These are phyloP conservation scores for Aureobasidium lini DNA, from an alignment of 2,329 filamentous ascomycete species.

Conservation along the genomic window DNA sequence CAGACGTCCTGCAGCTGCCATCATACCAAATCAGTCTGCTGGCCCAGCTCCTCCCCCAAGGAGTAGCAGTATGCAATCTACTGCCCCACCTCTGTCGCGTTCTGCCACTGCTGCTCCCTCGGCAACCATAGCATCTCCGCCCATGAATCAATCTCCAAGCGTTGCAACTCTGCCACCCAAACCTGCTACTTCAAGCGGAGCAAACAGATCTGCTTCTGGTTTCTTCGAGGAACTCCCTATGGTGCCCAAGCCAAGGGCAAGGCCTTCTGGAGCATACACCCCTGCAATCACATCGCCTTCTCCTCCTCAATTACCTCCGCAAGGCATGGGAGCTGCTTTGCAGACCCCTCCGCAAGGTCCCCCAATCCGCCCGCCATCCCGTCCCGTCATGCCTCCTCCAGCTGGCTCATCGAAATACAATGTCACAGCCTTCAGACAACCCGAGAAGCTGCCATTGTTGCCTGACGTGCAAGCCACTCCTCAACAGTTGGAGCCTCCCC, in stretches of 20 bases:
- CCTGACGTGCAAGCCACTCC: conserved; percentile 30
- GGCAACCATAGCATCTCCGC: conserved; percentile 31
- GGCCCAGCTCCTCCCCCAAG: conserved; percentile 49
- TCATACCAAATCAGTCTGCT: conserved; percentile 28
- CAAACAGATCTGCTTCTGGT: conserved; percentile 26
- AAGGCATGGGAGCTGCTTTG: background rate
- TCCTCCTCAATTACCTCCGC: background rate
- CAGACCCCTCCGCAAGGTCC: conserved; percentile 13
- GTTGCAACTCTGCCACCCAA: conserved; percentile 14
- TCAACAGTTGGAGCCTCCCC: conserved; percentile 24
- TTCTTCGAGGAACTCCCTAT: conserved; percentile 45
- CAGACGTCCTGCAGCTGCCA: conserved; percentile 44
- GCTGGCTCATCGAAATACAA: conserved; percentile 21
- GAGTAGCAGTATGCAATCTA: conserved; percentile 46
- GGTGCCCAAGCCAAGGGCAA: conserved; percentile 32
- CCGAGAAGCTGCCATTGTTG: conserved; percentile 33
- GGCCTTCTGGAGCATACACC: conserved; percentile 23
- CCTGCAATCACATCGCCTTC: conserved; percentile 7
- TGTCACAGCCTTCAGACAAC: conserved; percentile 31
- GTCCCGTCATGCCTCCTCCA: conserved; percentile 20
- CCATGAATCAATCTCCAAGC: conserved; percentile 29
- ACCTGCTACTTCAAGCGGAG: conserved; percentile 20
- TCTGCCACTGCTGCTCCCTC: conserved; percentile 23
- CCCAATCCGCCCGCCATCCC: conserved; percentile 14
- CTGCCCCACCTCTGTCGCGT: conserved; percentile 14